Conservation (phyloP, 1,284 basidiomycete genomes). For the Microstroma glucosiphilum region DNA sequence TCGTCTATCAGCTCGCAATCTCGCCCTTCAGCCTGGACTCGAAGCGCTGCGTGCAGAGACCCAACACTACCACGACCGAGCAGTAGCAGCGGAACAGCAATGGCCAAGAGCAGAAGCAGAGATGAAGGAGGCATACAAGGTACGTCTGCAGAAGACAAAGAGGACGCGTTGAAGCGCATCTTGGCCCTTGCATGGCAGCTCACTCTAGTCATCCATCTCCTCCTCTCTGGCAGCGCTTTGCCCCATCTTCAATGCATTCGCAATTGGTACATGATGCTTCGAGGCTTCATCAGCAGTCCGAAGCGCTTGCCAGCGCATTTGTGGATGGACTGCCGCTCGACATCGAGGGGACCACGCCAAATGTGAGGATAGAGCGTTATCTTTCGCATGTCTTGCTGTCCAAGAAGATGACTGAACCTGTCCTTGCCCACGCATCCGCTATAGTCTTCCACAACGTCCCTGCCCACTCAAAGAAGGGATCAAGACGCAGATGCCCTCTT, state of each 20-base stretch:
- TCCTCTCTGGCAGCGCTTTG: slow-evolving; percentile 24
- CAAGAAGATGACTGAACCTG: no score
- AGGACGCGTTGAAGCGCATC: no score
- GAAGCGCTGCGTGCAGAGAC: slow-evolving; percentile 35
- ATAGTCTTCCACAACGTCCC: slow-evolving; percentile 8
- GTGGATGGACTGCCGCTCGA: slow-evolving; percentile 20
- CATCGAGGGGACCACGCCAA: no score
- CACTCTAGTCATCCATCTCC: no score
- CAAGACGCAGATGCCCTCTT: slow-evolving; percentile 23
- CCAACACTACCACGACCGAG: slow-evolving; percentile 30
- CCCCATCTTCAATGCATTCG: slow-evolving; percentile 32
- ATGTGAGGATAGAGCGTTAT: slow-evolving; percentile 11
- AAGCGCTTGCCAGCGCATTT: slow-evolving; percentile 42
- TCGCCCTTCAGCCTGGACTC: slow-evolving; percentile 28
- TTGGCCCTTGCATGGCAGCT: no score
- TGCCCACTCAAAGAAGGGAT: background rate
- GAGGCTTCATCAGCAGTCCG: slow-evolving; percentile 34
- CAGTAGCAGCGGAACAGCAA: slow-evolving; percentile 24
- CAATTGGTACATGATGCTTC: slow-evolving; percentile 26
- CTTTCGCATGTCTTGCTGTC: background rate
- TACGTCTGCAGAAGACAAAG: slow-evolving; percentile 11
- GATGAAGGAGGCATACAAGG: slow-evolving; percentile 33
- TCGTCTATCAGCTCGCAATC: slow-evolving; percentile 19
- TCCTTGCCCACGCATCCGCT: no score
- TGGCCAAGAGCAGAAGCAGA: slow-evolving; percentile 24